These are phyloP conservation scores for Taxillus chinensis DNA, from an alignment of 164 flowering plant genomes.

Conservation along the genomic window DNA sequence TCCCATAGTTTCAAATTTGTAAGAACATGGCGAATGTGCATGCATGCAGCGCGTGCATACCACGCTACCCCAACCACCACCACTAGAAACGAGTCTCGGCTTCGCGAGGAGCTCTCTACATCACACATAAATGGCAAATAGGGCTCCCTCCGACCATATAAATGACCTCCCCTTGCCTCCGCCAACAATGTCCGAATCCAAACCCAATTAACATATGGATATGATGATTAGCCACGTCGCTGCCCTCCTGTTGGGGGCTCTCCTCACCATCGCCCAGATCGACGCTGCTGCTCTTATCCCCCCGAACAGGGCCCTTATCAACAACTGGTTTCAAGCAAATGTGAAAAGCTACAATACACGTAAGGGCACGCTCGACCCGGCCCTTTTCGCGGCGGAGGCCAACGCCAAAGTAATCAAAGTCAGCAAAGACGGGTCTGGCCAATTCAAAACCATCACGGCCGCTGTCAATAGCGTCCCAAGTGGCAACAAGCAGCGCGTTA, in stretches of 20 bases:
- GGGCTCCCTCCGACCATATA: too few relatives aligned
- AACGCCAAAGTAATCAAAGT: constrained; percentile 26
- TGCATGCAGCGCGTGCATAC: too few relatives aligned
- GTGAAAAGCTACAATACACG: not conserved
- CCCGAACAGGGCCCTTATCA: constrained; percentile 1
- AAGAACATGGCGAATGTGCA: too few relatives aligned
- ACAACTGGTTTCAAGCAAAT: constrained; percentile 13
- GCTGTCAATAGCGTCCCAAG: constrained; percentile 45
- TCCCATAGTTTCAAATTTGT: too few relatives aligned
- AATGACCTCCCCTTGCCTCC: too few relatives aligned
- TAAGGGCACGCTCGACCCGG: constrained; percentile 19
- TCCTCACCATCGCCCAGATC: not conserved
- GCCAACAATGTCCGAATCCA: too few relatives aligned
- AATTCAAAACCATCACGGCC: constrained; percentile 44
- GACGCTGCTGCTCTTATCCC: constrained; percentile 11
- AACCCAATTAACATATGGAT: too few relatives aligned
- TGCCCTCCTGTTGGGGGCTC: not conserved
- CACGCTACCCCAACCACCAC: too few relatives aligned
- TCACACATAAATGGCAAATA: too few relatives aligned
- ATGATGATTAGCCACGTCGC: too few relatives aligned
- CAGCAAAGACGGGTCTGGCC: constrained; percentile 40
- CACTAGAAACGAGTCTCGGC: too few relatives aligned
- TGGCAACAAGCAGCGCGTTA: constrained; percentile 27
- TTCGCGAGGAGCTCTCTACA: too few relatives aligned
- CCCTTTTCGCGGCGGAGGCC: constrained; percentile 28